Percentiles rank a stretch among this genome's conserved stretches.
These are phyloP conservation scores for Ganoderma meredithae DNA, from an alignment of 1,284 basidiomycete genomes.

Conservation along the genomic window DNA sequence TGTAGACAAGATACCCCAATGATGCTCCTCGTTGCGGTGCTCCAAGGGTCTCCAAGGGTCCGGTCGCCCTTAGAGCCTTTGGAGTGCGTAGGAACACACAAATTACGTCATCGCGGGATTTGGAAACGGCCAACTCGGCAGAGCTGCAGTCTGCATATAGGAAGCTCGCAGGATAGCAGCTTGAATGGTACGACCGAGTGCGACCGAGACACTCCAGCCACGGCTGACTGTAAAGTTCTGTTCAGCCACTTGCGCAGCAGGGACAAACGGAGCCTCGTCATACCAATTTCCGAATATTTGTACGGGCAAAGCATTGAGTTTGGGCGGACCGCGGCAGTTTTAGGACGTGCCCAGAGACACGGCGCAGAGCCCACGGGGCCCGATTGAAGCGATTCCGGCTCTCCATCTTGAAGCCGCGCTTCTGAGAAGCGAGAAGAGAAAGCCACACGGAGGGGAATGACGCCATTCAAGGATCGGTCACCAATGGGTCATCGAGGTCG, in stretches of 20 bases:
- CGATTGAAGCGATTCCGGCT: background rate
- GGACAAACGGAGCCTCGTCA: background rate
- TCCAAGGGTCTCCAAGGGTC: background rate
- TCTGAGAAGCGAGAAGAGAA: background rate
- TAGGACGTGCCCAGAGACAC: background rate
- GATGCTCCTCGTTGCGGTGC: slow-evolving; percentile 8
- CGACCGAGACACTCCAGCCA: background rate
- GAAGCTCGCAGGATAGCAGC: background rate
- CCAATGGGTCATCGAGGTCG: background rate
- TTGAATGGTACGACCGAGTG: background rate
- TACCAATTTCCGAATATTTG: background rate
- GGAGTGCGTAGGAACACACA: background rate
- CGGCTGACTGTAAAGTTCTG: background rate
- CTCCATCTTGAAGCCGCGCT: background rate
- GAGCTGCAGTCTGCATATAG: background rate
- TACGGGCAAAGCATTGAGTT: background rate
- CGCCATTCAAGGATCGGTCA: background rate
- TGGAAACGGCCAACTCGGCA: background rate
- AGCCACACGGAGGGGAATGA: slow-evolving; percentile 11
- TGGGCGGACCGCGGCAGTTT: background rate
- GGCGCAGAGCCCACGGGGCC: background rate
- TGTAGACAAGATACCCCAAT: background rate
- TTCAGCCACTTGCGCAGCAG: background rate
- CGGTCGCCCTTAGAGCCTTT: background rate
- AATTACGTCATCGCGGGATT: background rate